These are phyloP conservation scores for Clavispora fructus DNA, from an alignment of 805 yeast genomes.

Conservation along the genomic window DNA sequence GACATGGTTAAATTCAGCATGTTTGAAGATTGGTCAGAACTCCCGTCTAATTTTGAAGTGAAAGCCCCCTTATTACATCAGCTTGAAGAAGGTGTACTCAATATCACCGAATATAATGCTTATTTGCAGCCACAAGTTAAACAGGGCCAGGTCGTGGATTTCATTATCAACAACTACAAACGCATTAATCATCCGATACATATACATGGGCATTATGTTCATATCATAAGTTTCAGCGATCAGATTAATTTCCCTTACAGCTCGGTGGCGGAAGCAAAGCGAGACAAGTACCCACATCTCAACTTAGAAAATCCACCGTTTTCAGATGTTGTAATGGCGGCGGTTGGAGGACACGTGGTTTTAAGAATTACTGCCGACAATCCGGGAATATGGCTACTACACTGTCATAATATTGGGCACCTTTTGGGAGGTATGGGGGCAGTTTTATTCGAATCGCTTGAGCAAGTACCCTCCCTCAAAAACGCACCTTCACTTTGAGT, in stretches of 20 bases:
- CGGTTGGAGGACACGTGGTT: slow-evolving; percentile 29
- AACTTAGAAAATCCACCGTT: slow-evolving; percentile 19
- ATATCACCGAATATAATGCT: slow-evolving; percentile 3
- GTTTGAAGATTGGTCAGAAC: slow-evolving; percentile 16
- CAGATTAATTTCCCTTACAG: slow-evolving; percentile 18
- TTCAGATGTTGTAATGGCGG: slow-evolving; percentile 22
- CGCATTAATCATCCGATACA: slow-evolving; percentile 31
- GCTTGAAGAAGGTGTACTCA: neutral
- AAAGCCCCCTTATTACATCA: slow-evolving; percentile 17
- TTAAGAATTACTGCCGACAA: slow-evolving; percentile 27
- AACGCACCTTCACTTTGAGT: neutral
- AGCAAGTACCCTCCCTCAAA: slow-evolving; percentile 7
- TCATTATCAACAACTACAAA: slow-evolving; percentile 24
- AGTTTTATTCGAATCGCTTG: slow-evolving; percentile 13
- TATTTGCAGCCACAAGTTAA: slow-evolving; percentile 13
- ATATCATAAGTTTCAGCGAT: slow-evolving; percentile 21
- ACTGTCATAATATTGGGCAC: slow-evolving; percentile 33
- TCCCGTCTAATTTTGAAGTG: slow-evolving; percentile 19
- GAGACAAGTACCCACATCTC: slow-evolving; percentile 11
- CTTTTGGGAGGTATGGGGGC: slow-evolving; percentile 28
- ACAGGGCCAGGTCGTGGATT: slow-evolving; percentile 26
- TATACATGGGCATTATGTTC: slow-evolving; percentile 31
- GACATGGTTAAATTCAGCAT: slow-evolving; percentile 24
- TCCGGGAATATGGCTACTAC: slow-evolving; percentile 28
- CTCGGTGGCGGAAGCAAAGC: slow-evolving; percentile 21